Percentiles rank a stretch among this genome's conserved stretches.
Conservation (phyloP, 2,329 filamentous ascomycete genomes). For the Cladophialophora carrionii region DNA sequence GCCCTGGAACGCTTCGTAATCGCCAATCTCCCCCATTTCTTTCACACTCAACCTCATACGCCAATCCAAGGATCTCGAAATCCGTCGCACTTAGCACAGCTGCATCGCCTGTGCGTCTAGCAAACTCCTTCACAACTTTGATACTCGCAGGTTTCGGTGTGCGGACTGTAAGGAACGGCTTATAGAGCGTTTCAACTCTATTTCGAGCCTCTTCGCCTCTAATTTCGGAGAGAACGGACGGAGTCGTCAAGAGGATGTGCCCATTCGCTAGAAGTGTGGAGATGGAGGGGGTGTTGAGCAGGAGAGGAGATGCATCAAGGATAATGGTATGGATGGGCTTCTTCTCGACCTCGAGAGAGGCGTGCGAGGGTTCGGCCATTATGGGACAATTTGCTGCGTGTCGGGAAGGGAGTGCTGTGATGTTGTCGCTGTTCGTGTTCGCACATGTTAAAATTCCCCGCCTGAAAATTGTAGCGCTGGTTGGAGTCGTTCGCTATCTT, state of each 20-base stretch:
- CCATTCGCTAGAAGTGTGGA: slow-evolving; percentile 79
- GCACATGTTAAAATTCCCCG: not conserved
- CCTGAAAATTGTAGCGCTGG: not conserved
- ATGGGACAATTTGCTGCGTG: not conserved
- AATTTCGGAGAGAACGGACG: slow-evolving; percentile 84
- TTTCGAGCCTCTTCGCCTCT: slow-evolving; percentile 78
- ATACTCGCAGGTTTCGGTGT: slow-evolving; percentile 75
- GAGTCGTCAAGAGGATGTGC: slow-evolving; percentile 78
- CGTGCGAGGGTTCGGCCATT: slow-evolving; percentile 7
- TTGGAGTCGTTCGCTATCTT: not conserved
- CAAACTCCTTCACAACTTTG: slow-evolving; percentile 79
- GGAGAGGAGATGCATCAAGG: slow-evolving; percentile 87
- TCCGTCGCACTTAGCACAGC: slow-evolving; percentile 86
- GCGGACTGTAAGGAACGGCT: slow-evolving; percentile 80
- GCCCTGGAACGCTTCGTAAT: slow-evolving; percentile 74
- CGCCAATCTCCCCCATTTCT: slow-evolving; percentile 87
- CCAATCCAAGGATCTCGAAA: slow-evolving; percentile 83
- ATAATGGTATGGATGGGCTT: slow-evolving; percentile 83
- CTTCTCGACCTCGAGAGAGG: slow-evolving; percentile 27
- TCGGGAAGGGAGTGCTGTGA: not conserved
- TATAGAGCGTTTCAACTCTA: slow-evolving; percentile 79
- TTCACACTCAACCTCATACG: slow-evolving; percentile 94
- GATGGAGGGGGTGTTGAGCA: slow-evolving; percentile 86
- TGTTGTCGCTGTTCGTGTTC: not conserved
- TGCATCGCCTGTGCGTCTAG: slow-evolving; percentile 84